These are phyloP conservation scores for Mortierella hygrophila DNA, from an alignment of 192 early-diverging fungal species.

Conservation along the genomic window DNA sequence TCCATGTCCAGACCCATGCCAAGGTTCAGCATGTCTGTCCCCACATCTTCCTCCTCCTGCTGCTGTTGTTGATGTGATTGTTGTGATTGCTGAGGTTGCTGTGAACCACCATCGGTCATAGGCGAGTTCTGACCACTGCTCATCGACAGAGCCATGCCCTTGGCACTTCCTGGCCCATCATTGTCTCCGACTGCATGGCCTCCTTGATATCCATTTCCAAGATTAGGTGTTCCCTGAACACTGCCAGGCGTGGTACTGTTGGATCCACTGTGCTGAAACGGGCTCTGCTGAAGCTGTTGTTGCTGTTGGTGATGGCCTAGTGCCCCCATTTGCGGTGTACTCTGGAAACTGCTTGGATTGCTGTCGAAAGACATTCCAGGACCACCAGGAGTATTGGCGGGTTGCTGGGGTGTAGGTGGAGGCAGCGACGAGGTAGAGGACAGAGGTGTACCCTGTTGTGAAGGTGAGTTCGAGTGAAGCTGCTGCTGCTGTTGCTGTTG, in stretches of 20 bases:
- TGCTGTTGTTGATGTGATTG: constrained; percentile 4
- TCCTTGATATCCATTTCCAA: neutral
- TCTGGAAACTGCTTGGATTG: constrained; percentile 12
- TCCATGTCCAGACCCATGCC: constrained; percentile 40
- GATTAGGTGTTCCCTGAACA: constrained; percentile 12
- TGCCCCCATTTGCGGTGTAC: neutral
- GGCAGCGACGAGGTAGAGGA: neutral
- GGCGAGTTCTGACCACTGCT: constrained; percentile 7
- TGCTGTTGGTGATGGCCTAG: neutral
- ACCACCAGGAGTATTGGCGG: neutral
- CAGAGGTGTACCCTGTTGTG: neutral
- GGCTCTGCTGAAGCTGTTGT: neutral
- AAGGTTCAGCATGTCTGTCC: constrained; percentile 33
- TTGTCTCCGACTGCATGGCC: neutral
- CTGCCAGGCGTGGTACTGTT: constrained; percentile 6
- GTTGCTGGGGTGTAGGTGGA: neutral
- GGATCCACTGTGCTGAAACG: neutral
- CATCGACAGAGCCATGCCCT: neutral
- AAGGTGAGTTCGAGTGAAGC: neutral
- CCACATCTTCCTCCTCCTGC: constrained; percentile 9
- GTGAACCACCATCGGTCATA: neutral
- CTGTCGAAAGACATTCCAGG: neutral
- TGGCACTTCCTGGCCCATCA: neutral
- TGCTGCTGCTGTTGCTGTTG: constrained; percentile 9
- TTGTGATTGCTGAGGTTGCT: neutral